Base-by-base conservation (phyloP, 163 green algal species). In the Scenedesmus sp. region DNA sequence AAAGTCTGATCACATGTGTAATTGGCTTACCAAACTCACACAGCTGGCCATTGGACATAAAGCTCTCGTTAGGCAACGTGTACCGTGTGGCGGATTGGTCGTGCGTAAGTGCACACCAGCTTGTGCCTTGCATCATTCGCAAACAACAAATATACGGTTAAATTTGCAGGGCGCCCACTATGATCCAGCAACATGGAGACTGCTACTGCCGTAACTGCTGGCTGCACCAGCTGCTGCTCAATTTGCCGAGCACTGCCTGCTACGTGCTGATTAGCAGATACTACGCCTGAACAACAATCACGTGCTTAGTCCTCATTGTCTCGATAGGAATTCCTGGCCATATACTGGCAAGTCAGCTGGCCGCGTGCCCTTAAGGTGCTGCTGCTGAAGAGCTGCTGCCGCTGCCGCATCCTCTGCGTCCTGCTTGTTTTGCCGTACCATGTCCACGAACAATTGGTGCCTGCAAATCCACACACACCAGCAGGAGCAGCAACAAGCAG, bases 391-490 rank as follows among this genome's bases (percentile, higher is more conserved):
- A 40, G 37, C 81, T 40, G n/a, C 68, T 73, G 72, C 53, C 7
- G 40, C 65, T 40, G 68, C 84, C 33, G 91, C 40, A 37, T 94
- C 70, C 12, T 72, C 42, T 1, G 76, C 83, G 6, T 59, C 81
- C 22, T 86, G 24, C 15, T 56, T 53, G 30, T 90, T 42, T 51
- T 92, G 83, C 5, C 93, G 83, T 20, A 99, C 96, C 94, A 98
- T 97, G 43, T 98, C 93, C 15, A 98, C 95, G 93, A 99, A 99
- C 61, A 97, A 89, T 87, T 96, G 88, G 94, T 98, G 98, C 97
- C 97, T 97, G 90, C 92, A 87, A 0, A 18, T 70, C 22, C 5
- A 44, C n/a, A 61, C 68, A 61, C 85, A 82, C 30, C 24, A 68
- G 13, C 10, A 68, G 46, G 68, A 89, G 35, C 4, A 83, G n/a